These are phyloP conservation scores for Phlebiopsis gigantea DNA, from an alignment of 768 basidiomycete species.

Conservation along the genomic window DNA sequence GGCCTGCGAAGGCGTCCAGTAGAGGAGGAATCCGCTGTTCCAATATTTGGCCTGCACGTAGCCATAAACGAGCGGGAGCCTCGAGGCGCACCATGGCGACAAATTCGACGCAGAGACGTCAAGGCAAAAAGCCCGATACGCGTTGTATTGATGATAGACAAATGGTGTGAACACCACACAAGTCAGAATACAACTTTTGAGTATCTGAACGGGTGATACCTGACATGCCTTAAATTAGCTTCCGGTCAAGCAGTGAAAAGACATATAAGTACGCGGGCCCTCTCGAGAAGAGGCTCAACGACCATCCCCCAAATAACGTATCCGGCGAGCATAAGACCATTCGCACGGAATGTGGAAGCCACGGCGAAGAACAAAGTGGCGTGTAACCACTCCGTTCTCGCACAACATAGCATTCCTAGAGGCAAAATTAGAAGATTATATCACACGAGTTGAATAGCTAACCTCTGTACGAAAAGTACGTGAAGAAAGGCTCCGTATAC, in stretches of 20 bases:
- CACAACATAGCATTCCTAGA: slow-evolving; percentile 57
- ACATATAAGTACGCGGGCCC: slow-evolving; percentile 30
- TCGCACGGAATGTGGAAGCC: slow-evolving; percentile 69
- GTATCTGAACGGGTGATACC: slow-evolving; percentile 28
- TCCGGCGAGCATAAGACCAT: slow-evolving; percentile 70
- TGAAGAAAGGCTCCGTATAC: slow-evolving; percentile 85
- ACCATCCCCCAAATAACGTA: slow-evolving; percentile 75
- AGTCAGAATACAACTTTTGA: slow-evolving; percentile 37
- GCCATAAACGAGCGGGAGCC: slow-evolving; percentile 69
- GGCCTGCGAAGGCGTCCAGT: slow-evolving; percentile 78
- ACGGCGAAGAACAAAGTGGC: slow-evolving; percentile 60
- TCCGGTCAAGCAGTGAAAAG: too few species aligned
- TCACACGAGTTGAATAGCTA: slow-evolving; percentile 13
- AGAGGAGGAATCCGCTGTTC: slow-evolving; percentile 79
- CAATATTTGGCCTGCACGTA: slow-evolving; percentile 85
- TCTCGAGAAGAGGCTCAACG: slow-evolving; percentile 43
- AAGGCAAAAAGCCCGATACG: slow-evolving; percentile 64
- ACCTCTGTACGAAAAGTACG: slow-evolving; percentile 74
- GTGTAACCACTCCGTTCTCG: slow-evolving; percentile 40
- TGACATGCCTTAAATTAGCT: too few species aligned
- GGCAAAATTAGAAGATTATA: background rate
- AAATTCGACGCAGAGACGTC: background rate
- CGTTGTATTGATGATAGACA: slow-evolving; percentile 60
- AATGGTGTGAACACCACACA: slow-evolving; percentile 60
- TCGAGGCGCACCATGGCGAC: slow-evolving; percentile 56